Base-by-base conservation (phyloP, 1,284 basidiomycete species). In the Retiboletus flavoniger region DNA sequence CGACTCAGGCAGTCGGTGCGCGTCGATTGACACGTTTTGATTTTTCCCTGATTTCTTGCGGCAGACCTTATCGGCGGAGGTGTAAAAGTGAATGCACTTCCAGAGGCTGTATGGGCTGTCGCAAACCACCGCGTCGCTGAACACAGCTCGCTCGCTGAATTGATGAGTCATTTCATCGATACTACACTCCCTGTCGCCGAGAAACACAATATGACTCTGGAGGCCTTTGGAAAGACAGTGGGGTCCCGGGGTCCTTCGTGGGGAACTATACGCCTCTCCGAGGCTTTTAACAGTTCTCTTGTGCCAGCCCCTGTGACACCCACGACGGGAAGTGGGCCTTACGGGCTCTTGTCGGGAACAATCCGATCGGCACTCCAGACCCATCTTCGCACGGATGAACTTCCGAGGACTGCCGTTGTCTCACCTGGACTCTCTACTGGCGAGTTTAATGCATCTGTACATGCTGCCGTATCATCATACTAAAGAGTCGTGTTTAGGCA, bases 221-320 rank as follows among this genome's bases (percentile, higher is more conserved):
- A 67, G 6, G 73, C 77, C 0, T 79, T 80, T 56, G 78, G 74
- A 16, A 67, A 60, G 28, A 49, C 66, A 34, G 57, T 56, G 8
- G 70, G 72, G 47, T 21, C 13, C 3, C 47, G 51, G 13, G 55
- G 34, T 29, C 51, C 54, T 31, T 57, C 60, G 7, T 51, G 58
- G 54, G 66, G 68, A 32, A 66, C 55, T 8, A 61, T 70, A 35
- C 62, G 52, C 31, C 51, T 72, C 26, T 62, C 54, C 21, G 66
- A 81, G 48, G 74, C 77, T 0, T 79, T 73, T 53, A 67, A 68
- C 13, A 68, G 67, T 4, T 69, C 71, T 21, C 68, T 81, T 13
- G 76, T 78, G 51, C 78, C 82, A 11, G 76, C 81, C 2, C 81
- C 81, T 1, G 69, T 78, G 17, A 78, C 82, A 2, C 78, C 81